Evolutionary conservation across 2,329 filamentous ascomycete species (phyloP), one percentile per base, ranked within the genome.

Genomic region (Colletotrichum musae): DNA sequence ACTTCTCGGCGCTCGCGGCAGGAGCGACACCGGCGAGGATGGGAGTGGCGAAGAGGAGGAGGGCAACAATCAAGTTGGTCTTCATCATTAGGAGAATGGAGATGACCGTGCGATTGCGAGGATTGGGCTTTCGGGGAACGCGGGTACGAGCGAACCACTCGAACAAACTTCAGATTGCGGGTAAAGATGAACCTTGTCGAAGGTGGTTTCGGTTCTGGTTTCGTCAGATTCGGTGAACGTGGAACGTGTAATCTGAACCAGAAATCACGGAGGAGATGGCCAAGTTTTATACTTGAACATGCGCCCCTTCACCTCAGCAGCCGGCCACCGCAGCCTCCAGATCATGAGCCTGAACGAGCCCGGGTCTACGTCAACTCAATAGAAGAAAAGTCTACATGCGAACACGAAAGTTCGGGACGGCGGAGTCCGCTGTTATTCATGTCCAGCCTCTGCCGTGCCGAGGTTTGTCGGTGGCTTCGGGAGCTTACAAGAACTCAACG

Each of bases 11-110:
- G 32, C 53, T 32, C 36, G 47, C 28, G 18, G 53, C 47, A 32
- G 62, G 62, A 7, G 62, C 54, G 5, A 64, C 54, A 6, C 24
- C 62, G 4, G 47, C 62, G 16, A 52, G 53, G 54, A 52, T 51
- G 32, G 62, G 47, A 43, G 32, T 59, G 54, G 47, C 53, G 36
- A 52, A n/a, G 62, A 59, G 21, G 54, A 64, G 13, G 12, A 64
- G 43, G 15, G 36, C 18, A 2, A 13, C 21, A 21, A 28, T 28
- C 18, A 18, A 41, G 58, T 21, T 15, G 47, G 51, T n/a, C 47
- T 60, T 60, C 58, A 60, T 60, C 13, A 52, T 52, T n/a, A 21
- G 41, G 41, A 43, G 16, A 43, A 15, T 0, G 45, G n/a, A 51
- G 43, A 59, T 39, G 26, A 12, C 21, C 57, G 57, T 47, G 56